Evolutionary conservation across 2,329 filamentous ascomycete species (phyloP).

Genomic region (Beauveria scarabaeidicola): DNA sequence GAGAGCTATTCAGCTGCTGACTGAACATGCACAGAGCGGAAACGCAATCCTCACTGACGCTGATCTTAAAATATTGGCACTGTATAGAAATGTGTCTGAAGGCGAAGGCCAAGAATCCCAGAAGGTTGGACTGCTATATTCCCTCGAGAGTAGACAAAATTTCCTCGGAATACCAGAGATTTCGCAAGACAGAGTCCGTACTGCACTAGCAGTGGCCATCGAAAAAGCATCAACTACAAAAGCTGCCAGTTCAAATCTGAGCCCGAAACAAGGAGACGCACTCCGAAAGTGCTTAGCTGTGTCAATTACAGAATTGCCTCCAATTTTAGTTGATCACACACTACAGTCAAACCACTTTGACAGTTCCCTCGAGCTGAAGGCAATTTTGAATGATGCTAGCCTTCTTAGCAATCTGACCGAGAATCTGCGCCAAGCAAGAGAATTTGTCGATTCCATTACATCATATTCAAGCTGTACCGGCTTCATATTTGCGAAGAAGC

Average conservation of each 20-base stretch:
- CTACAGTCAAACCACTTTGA: constrained; percentile 65
- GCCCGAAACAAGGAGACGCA: constrained; percentile 65
- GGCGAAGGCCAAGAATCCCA: constrained; percentile 79
- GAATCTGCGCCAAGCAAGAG: constrained; percentile 62
- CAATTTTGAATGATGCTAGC: constrained; percentile 58
- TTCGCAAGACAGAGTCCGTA: constrained; percentile 62
- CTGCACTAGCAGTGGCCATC: constrained; percentile 59
- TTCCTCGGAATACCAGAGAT: constrained; percentile 65
- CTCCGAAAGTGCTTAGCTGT: constrained; percentile 72
- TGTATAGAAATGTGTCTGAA: constrained; percentile 72
- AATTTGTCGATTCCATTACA: constrained; percentile 60
- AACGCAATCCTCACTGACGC: constrained; percentile 90
- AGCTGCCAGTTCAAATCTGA: constrained; percentile 50
- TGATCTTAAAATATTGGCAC: constrained; percentile 70
- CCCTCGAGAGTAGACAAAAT: constrained; percentile 75
- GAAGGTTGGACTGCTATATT: constrained; percentile 68
- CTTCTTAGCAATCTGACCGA: constrained; percentile 58
- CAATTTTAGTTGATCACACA: constrained; percentile 79
- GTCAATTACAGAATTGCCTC: constrained; percentile 81
- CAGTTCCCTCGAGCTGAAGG: constrained; percentile 53
- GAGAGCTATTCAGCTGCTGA: constrained; percentile 4
- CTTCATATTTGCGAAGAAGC: constrained; percentile 74
- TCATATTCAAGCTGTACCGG: constrained; percentile 59
- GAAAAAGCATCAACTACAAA: constrained; percentile 42
- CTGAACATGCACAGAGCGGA: constrained; percentile 47